These are phyloP conservation scores for Hirschioporus abietinus DNA, from an alignment of 768 basidiomycete genomes.

Conservation along the genomic window DNA sequence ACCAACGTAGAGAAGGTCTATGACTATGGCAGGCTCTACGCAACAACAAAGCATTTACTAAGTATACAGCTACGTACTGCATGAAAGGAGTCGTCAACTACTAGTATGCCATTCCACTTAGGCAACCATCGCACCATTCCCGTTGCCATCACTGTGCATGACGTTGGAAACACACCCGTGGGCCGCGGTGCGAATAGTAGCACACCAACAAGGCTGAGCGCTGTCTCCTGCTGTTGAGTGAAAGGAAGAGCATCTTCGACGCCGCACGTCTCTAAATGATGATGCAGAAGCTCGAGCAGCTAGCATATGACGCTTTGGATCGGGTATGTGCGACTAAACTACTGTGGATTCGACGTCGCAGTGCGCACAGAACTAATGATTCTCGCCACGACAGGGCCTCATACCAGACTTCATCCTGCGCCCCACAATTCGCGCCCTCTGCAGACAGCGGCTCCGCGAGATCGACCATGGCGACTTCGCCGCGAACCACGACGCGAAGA, in stretches of 20 bases:
- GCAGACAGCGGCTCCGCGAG: conserved; percentile 50
- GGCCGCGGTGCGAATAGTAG: no score
- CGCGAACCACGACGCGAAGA: conserved; percentile 58
- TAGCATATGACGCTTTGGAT: background rate
- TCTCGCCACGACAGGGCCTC: conserved; percentile 36
- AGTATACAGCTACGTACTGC: no score
- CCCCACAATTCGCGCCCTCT: conserved; percentile 40
- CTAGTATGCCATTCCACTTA: no score
- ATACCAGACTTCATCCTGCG: conserved; percentile 57
- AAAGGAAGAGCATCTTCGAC: background rate
- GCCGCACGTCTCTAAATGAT: background rate
- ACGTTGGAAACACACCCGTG: background rate
- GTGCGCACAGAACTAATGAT: background rate
- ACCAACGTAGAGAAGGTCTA: no score
- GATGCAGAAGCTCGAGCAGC: background rate
- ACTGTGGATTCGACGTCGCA: no score
- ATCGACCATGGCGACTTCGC: conserved; percentile 56
- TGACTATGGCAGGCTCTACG: no score
- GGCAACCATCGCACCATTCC: background rate
- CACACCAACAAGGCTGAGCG: background rate
- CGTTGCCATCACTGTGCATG: background rate
- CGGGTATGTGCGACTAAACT: background rate
- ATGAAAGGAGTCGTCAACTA: no score
- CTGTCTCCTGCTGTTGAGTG: background rate
- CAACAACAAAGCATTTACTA: no score